Percentiles rank a stretch among this genome's conserved stretches.
phyloP scores from a whole-genome alignment of 2,329 filamentous ascomycete species.

The Colletotrichum liriopes region DNA sequence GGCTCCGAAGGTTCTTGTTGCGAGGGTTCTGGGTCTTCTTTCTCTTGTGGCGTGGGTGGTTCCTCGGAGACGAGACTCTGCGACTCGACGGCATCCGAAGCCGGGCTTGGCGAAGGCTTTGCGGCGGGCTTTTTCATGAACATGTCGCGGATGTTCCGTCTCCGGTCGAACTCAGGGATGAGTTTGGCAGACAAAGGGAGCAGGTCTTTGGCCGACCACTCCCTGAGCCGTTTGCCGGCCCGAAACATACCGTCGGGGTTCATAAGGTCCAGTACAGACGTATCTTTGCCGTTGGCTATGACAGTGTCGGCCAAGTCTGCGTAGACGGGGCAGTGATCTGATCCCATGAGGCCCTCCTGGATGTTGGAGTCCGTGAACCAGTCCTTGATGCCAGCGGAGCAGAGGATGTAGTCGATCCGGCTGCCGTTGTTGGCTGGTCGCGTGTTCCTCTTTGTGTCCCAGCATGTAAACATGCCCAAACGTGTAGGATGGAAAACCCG shows the following conservation, averaged over 20 bases:
- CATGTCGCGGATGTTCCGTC: slow-evolving; percentile 93
- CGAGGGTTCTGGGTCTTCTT: slow-evolving; percentile 1
- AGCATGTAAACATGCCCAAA: slow-evolving; percentile 95
- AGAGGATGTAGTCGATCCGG: slow-evolving; percentile 94
- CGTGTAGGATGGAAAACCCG: slow-evolving; percentile 85
- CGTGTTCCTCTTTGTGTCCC: slow-evolving; percentile 96
- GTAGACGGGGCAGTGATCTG: slow-evolving; percentile 96
- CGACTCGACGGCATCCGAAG: neutral
- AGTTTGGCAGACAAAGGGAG: slow-evolving; percentile 85
- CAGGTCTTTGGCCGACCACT: slow-evolving; percentile 77
- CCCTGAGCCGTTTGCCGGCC: slow-evolving; percentile 74
- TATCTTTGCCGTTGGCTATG: slow-evolving; percentile 60
- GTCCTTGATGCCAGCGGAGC: slow-evolving; percentile 81
- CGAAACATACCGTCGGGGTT: slow-evolving; percentile 83
- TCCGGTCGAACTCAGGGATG: slow-evolving; percentile 89
- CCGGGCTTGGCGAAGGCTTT: slow-evolving; percentile 41
- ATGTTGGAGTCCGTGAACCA: slow-evolving; percentile 90
- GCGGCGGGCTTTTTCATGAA: slow-evolving; percentile 74
- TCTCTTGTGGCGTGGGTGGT: neutral
- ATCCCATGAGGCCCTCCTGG: slow-evolving; percentile 93
- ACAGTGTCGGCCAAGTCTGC: slow-evolving; percentile 79
- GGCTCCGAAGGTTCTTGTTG: slow-evolving; percentile 4
- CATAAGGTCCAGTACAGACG: slow-evolving; percentile 79
- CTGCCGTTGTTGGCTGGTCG: slow-evolving; percentile 94
- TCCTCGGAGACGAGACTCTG: slow-evolving; percentile 4